A percentile compares a stretch with the other conserved stretches of the same genome.
phyloP scores from a whole-genome alignment of 2,329 filamentous ascomycete genomes.

The Paecilomyces sp. region DNA sequence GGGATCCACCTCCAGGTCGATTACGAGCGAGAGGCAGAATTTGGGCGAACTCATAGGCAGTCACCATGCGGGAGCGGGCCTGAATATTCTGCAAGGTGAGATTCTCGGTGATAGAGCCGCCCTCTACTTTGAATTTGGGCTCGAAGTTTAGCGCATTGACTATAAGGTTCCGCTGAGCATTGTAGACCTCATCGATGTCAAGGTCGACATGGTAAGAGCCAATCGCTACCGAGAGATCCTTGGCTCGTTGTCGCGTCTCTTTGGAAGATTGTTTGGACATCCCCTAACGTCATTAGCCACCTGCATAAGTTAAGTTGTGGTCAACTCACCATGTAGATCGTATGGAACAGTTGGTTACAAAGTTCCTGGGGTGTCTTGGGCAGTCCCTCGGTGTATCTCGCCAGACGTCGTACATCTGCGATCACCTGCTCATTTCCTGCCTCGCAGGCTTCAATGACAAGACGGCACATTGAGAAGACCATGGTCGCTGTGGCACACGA shows the following conservation, averaged over 20 bases:
- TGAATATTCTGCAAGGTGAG: conserved; percentile 49
- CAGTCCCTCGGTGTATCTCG: conserved; percentile 35
- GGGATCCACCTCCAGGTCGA: conserved; percentile 43
- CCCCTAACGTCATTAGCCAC: conserved; percentile 33
- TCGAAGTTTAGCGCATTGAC: conserved; percentile 50
- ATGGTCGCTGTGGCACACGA: conserved; percentile 21
- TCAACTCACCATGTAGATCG: conserved; percentile 23
- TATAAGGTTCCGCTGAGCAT: conserved; percentile 18
- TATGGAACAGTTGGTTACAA: conserved; percentile 51
- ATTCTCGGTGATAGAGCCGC: conserved; percentile 42
- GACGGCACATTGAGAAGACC: conserved; percentile 26
- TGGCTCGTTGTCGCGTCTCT: conserved; percentile 60
- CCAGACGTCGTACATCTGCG: conserved; percentile 19
- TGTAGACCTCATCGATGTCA: conserved; percentile 61
- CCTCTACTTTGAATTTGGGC: conserved; percentile 55
- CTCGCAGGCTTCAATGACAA: conserved; percentile 19
- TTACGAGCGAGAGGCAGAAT: conserved; percentile 53
- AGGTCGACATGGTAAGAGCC: conserved; percentile 65
- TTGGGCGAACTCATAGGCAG: conserved; percentile 55
- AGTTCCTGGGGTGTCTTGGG: conserved; percentile 54
- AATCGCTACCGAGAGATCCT: conserved; percentile 50
- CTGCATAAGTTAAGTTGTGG: not conserved
- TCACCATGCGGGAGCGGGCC: conserved; percentile 57
- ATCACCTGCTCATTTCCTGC: conserved; percentile 17
- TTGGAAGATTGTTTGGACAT: conserved; percentile 57